These are phyloP conservation scores for Sporothrix brunneoviolacea DNA, from an alignment of 2,329 filamentous ascomycete genomes.

Conservation along the genomic window DNA sequence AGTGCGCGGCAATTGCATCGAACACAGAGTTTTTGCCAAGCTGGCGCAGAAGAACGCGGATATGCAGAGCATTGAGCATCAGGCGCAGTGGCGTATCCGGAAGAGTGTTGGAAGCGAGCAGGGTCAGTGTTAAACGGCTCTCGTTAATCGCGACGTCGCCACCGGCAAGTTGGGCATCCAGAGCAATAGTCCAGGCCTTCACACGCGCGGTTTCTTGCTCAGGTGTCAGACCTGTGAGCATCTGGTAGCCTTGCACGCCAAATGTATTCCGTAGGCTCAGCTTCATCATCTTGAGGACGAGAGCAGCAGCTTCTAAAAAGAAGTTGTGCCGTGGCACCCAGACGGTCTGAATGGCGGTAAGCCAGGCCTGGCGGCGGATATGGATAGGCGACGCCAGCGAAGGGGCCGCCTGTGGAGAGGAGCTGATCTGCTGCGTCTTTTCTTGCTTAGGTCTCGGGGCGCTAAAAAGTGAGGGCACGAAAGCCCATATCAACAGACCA, in stretches of 20 bases:
- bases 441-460: slow-evolving; percentile 49
- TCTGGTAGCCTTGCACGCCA: slow-evolving; percentile 69
- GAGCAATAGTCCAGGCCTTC: slow-evolving; percentile 87
- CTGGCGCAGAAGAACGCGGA: slow-evolving; percentile 83
- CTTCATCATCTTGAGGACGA: slow-evolving; percentile 74
- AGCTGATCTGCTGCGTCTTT: slow-evolving; percentile 27
- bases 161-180: slow-evolving; percentile 87
- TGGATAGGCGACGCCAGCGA: slow-evolving; percentile 77
- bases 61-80: slow-evolving; percentile 88
- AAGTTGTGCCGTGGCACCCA: slow-evolving; percentile 87
- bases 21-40: slow-evolving; percentile 59
- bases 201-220: slow-evolving; percentile 81
- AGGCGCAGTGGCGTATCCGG: slow-evolving; percentile 75
- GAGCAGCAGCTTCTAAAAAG: slow-evolving; percentile 73
- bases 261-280: slow-evolving; percentile 72
- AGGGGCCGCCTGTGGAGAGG: slow-evolving; percentile 48
- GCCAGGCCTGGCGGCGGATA: slow-evolving; percentile 82
- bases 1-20: slow-evolving; percentile 62
- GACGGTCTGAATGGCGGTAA: slow-evolving; percentile 85
- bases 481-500: slow-evolving; percentile 47
- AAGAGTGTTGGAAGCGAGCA: slow-evolving; percentile 81
- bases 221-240: slow-evolving; percentile 70
- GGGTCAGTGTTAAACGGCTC: slow-evolving; percentile 74
- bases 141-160: slow-evolving; percentile 86
- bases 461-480: slow-evolving; percentile 48